Percentiles rank a stretch among this genome's conserved stretches.
Conservation (phyloP, 805 yeast species). For the Yarrowia sp. region DNA sequence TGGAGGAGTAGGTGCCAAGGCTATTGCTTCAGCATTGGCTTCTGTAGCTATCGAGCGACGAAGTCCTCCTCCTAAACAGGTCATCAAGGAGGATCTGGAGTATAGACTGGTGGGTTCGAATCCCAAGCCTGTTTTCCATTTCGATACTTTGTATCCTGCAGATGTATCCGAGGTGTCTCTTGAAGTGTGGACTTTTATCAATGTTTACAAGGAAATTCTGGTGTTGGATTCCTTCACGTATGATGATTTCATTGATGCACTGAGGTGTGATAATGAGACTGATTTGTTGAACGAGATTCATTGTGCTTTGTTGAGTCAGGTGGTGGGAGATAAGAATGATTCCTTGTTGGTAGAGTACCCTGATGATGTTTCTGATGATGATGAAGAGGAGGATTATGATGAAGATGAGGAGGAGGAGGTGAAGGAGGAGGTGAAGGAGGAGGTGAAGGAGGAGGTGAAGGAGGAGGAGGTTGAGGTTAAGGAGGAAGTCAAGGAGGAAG, state of each 20-base stretch:
- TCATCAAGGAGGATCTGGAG: conserved; percentile 27
- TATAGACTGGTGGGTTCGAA: background rate
- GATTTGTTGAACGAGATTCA: conserved; percentile 62
- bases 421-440: conserved; percentile 33
- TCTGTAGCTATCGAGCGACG: background rate
- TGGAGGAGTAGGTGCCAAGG: background rate
- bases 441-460: conserved; percentile 33
- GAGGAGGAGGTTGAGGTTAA: conserved; percentile 34
- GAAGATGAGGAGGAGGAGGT: conserved; percentile 36
- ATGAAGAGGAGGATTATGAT: conserved; percentile 35
- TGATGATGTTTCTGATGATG: conserved; percentile 33
- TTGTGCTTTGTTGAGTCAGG: conserved; percentile 58
- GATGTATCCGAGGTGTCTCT: conserved; percentile 40
- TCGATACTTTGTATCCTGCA: conserved; percentile 3
- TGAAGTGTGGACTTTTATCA: conserved; percentile 73
- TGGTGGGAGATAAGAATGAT: conserved; percentile 49
- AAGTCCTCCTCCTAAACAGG: conserved; percentile 20
- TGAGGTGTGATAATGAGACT: conserved; percentile 50
- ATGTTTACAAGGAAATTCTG: conserved; percentile 64
- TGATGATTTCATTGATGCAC: conserved; percentile 67
- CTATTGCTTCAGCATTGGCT: background rate
- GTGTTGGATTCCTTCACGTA: conserved; percentile 71
- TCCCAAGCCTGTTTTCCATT: conserved; percentile 27
- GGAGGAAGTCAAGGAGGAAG: conserved; percentile 33
- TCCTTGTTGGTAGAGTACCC: conserved; percentile 40